Percentiles rank a stretch among this genome's conserved stretches.
These are phyloP conservation scores for Globisporangium okanoganense DNA, from an alignment of 352 stramenopile genomes.

Conservation along the genomic window DNA sequence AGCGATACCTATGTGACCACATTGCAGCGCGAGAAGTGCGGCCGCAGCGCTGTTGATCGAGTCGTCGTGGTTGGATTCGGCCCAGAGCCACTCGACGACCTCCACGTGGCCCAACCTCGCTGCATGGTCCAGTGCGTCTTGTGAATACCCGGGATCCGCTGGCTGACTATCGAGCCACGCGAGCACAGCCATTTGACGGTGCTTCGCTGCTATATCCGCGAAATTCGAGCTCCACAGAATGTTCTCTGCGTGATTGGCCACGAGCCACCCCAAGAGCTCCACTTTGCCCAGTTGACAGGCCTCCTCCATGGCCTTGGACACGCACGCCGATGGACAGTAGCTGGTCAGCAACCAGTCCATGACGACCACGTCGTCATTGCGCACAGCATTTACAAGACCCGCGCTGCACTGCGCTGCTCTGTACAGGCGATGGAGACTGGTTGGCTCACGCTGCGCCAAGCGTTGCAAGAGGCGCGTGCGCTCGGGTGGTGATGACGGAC, in stretches of 20 bases:
- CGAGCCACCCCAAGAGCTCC: neutral
- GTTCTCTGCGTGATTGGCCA: neutral
- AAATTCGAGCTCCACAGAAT: constrained; percentile 1
- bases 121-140: neutral
- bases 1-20: neutral
- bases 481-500: neutral
- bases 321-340: constrained; percentile 1
- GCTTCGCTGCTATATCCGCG: neutral
- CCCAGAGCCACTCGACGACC: neutral
- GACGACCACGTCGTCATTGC: neutral
- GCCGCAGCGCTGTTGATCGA: neutral
- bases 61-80: neutral
- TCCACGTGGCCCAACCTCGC: neutral
- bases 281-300: constrained; percentile 2
- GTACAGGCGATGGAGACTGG: neutral
- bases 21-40: neutral
- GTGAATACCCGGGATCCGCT: neutral
- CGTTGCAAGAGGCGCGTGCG: neutral
- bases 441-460: neutral
- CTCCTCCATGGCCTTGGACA: constrained; percentile 6
- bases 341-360: neutral
- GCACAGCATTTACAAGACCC: constrained; percentile 2
- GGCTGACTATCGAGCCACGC: neutral
- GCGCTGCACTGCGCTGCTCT: neutral
- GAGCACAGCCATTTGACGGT: neutral